Percentiles rank a stretch among this genome's conserved stretches.
phyloP scores from a whole-genome alignment of 2,329 filamentous ascomycete species.

The Orbilia ellipsospora region DNA sequence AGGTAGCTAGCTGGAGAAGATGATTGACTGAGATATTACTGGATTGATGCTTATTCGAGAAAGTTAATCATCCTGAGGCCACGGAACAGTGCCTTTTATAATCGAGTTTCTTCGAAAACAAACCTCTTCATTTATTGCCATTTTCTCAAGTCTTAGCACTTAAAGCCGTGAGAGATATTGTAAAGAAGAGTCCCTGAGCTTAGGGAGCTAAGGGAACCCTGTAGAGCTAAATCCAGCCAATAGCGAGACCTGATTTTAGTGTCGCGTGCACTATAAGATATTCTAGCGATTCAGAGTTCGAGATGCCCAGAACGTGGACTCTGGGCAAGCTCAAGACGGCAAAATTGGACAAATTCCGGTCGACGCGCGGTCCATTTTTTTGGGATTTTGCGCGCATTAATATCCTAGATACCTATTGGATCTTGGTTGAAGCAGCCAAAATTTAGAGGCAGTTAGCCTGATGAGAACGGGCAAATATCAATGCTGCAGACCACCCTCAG shows the following conservation, averaged over 20 bases:
- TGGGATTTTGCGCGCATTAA: constrained; percentile 40
- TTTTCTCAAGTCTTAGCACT: not conserved
- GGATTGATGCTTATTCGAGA: too few species aligned
- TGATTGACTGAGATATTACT: too few species aligned
- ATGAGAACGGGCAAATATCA: too few species aligned
- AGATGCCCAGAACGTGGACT: not conserved
- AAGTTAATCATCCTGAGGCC: too few species aligned
- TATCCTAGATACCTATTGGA: constrained; percentile 1
- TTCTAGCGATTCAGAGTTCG: too few species aligned
- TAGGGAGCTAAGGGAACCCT: not conserved
- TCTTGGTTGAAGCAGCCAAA: too few species aligned
- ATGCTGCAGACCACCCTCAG: too few species aligned
- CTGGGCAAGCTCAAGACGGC: constrained; percentile 15
- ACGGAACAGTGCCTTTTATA: too few species aligned
- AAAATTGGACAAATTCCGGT: constrained; percentile 17
- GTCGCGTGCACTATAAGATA: constrained; percentile 30
- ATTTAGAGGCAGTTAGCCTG: too few species aligned
- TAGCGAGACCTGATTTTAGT: constrained; percentile 6
- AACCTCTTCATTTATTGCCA: too few species aligned
- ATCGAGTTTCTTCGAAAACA: too few species aligned
- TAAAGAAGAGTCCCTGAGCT: not conserved
- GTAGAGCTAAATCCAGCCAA: constrained; percentile 7
- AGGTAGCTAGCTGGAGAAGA: too few species aligned
- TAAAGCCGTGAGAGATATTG: not conserved
- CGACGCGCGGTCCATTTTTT: not conserved